Percentiles rank a stretch among this genome's conserved stretches.
These are phyloP conservation scores for Ustilago vetiveriae DNA, from an alignment of 1,284 basidiomycete genomes.

Conservation along the genomic window DNA sequence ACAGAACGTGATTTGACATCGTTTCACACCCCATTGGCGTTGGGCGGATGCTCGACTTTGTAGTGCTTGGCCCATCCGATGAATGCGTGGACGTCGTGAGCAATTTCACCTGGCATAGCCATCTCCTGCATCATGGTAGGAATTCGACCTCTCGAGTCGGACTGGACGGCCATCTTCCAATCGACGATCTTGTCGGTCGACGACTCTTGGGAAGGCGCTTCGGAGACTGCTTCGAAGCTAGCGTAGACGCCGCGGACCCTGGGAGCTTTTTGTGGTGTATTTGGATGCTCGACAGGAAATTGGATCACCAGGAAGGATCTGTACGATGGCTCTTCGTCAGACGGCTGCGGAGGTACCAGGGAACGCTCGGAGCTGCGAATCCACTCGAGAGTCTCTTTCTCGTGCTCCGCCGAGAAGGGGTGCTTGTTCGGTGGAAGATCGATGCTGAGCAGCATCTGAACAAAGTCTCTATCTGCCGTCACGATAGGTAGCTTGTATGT, in stretches of 20 bases:
- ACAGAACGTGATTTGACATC: neutral
- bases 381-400: constrained; percentile 25
- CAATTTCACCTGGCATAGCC: constrained; percentile 57
- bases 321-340: constrained; percentile 6
- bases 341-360: constrained; percentile 11
- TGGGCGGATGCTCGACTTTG: constrained; percentile 22
- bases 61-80: constrained; percentile 51
- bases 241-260: constrained; percentile 58
- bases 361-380: constrained; percentile 17
- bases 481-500: constrained; percentile 53
- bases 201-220: too few relatives aligned
- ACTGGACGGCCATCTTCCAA: constrained; percentile 58
- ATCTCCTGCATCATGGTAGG: constrained; percentile 58
- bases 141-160: constrained; percentile 55
- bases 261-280: constrained; percentile 18
- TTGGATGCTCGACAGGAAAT: constrained; percentile 46
- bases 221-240: constrained; percentile 56
- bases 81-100: constrained; percentile 59
- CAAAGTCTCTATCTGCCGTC: constrained; percentile 60
- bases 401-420: constrained; percentile 56
- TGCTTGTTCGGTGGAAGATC: constrained; percentile 49
- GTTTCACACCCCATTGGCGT: neutral
- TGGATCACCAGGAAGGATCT: constrained; percentile 58
- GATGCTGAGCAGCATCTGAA: constrained; percentile 58
- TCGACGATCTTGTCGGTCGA: constrained; percentile 10